Evolutionary conservation across 1,139 yeast genomes (phyloP).

Genomic region (Casaregolazyma suthepensis): DNA sequence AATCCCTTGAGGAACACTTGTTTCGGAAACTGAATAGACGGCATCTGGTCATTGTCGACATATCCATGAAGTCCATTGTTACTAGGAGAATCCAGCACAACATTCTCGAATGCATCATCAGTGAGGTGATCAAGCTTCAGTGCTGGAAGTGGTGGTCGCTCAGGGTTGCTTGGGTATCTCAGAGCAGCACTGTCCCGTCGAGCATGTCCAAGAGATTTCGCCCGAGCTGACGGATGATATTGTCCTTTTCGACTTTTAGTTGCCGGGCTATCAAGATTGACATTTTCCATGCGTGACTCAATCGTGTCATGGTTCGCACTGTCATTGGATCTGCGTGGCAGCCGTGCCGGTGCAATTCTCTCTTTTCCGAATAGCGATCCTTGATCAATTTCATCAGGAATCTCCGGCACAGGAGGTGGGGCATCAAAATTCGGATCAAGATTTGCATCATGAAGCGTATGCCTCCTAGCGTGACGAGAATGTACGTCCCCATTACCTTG

Average conservation of each 20-base stretch:
- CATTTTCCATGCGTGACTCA: slow-evolving; percentile 4
- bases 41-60: slow-evolving; percentile 49
- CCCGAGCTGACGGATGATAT: slow-evolving; percentile 81
- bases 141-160: background rate
- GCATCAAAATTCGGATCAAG: background rate
- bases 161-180: slow-evolving; percentile 8
- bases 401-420: slow-evolving; percentile 9
- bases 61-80: background rate
- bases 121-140: slow-evolving; percentile 28
- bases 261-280: slow-evolving; percentile 7
- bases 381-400: slow-evolving; percentile 6
- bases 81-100: slow-evolving; percentile 41
- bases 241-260: slow-evolving; percentile 24
- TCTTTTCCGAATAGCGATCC: background rate
- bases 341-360: slow-evolving; percentile 3
- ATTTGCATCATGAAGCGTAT: background rate
- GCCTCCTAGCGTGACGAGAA: background rate
- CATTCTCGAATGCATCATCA: slow-evolving; percentile 63
- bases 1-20: slow-evolving; percentile 90
- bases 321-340: slow-evolving; percentile 2
- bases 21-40: slow-evolving; percentile 88
- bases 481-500: background rate
- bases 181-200: slow-evolving; percentile 29
- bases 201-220: slow-evolving; percentile 80
- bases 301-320: slow-evolving; percentile 10